Evolutionary conservation across 2,329 filamentous ascomycete genomes (phyloP).

Genomic region (Scedosporium apiospermum): DNA sequence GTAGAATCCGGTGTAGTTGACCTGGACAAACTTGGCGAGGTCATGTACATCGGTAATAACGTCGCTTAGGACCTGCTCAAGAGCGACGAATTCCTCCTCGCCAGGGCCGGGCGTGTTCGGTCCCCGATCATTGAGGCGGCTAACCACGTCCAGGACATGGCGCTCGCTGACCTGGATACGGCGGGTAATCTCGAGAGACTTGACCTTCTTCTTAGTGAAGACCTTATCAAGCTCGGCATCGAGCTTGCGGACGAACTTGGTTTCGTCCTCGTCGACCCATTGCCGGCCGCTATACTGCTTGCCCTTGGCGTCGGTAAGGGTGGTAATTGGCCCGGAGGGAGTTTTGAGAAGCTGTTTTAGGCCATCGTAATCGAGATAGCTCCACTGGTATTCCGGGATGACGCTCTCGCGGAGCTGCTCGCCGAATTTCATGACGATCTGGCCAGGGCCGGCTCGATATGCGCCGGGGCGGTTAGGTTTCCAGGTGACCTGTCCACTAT

Average conservation of each 20-base stretch:
- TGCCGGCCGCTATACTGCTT: constrained; percentile 39
- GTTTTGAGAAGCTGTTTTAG: constrained; percentile 81
- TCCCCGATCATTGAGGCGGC: constrained; percentile 56
- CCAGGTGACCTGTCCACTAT: constrained; percentile 32
- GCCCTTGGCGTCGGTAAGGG: constrained; percentile 18
- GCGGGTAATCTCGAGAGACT: constrained; percentile 89
- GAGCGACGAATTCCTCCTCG: constrained; percentile 87
- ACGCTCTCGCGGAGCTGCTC: constrained; percentile 92
- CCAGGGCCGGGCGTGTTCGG: constrained; percentile 48
- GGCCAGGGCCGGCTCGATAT: constrained; percentile 35
- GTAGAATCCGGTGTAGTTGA: constrained; percentile 98
- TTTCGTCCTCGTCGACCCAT: constrained; percentile 91
- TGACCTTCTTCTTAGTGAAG: constrained; percentile 93
- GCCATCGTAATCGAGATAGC: constrained; percentile 96
- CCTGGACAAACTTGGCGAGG: constrained; percentile 91
- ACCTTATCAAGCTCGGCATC: constrained; percentile 95
- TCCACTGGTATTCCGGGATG: constrained; percentile 95
- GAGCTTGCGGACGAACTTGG: constrained; percentile 74
- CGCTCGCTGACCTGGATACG: constrained; percentile 80
- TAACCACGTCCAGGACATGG: constrained; percentile 83
- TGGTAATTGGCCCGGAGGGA: constrained; percentile 41
- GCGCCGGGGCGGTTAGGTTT: constrained; percentile 21
- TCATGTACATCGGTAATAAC: constrained; percentile 98
- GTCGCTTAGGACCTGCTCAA: constrained; percentile 92
- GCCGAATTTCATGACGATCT: constrained; percentile 73